Evolutionary conservation across 1,284 basidiomycete species (phyloP).

Genomic region (Neolentinus lepideus): DNA sequence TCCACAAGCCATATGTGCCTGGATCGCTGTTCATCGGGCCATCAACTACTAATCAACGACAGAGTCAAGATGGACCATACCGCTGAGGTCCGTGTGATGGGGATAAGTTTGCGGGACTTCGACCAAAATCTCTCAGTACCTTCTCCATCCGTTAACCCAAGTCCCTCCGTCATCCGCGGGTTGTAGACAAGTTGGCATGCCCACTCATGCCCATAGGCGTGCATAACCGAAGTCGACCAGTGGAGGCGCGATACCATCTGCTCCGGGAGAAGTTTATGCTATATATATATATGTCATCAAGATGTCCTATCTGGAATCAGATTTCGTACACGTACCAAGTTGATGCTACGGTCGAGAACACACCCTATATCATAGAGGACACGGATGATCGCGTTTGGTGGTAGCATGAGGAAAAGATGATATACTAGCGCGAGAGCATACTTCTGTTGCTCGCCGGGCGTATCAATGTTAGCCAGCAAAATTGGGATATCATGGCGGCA

Average conservation of each 20-base stretch:
- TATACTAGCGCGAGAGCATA: constrained; percentile 13
- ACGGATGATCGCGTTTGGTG: constrained; percentile 9
- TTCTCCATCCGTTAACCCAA: constrained; percentile 18
- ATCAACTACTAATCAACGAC: too few relatives aligned
- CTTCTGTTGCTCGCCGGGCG: constrained; percentile 16
- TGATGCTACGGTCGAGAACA: constrained; percentile 11
- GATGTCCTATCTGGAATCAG: too few relatives aligned
- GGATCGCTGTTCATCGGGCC: too few relatives aligned
- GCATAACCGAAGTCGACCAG: constrained; percentile 14
- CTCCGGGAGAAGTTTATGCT: constrained; percentile 5
- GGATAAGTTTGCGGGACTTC: too few relatives aligned
- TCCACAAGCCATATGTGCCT: constrained; percentile 9
- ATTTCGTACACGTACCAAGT: too few relatives aligned
- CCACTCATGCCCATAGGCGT: constrained; percentile 19
- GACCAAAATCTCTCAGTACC: constrained; percentile 18
- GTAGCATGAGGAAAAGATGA: constrained; percentile 13
- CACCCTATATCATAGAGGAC: constrained; percentile 17
- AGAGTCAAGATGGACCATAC: too few relatives aligned
- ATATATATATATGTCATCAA: too few relatives aligned
- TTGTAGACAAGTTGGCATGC: constrained; percentile 18
- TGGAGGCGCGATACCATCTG: constrained; percentile 5
- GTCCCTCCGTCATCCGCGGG: constrained; percentile 13
- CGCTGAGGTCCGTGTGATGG: too few relatives aligned
- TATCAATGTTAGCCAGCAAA: constrained; percentile 15
- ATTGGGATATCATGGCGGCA: constrained; percentile 18